Conservation (phyloP, 2,329 filamentous ascomycete genomes). For the Capronia americana region DNA sequence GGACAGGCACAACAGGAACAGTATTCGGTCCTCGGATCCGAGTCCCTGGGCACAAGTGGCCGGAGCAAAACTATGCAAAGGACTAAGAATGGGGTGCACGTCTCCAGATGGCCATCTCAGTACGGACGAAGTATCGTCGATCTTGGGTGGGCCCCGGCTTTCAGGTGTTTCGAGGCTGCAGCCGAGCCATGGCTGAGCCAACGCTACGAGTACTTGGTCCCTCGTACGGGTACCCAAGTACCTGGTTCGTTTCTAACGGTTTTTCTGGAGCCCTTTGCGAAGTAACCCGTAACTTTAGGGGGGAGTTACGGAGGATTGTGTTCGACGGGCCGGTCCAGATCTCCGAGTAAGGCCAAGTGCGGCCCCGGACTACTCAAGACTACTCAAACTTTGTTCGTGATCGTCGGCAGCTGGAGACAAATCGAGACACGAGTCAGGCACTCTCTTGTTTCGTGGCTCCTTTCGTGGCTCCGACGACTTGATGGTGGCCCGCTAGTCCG, state of each 20-base stretch:
- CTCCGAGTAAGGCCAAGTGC: conserved; percentile 13
- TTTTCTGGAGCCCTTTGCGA: conserved; percentile 14
- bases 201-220: conserved; percentile 11
- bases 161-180: conserved; percentile 18
- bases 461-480: conserved; percentile 16
- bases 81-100: neutral
- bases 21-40: no score
- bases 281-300: conserved; percentile 11
- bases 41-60: no score
- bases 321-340: conserved; percentile 17
- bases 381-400: conserved; percentile 17
- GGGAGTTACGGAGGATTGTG: conserved; percentile 12
- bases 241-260: conserved; percentile 16
- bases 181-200: conserved; percentile 16
- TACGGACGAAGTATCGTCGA: conserved; percentile 16
- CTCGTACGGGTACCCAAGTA: conserved; percentile 7
- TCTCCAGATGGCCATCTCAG: conserved; percentile 15
- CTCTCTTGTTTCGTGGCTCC: neutral
- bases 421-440: conserved; percentile 19
- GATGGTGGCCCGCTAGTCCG: conserved; percentile 14
- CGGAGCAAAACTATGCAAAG: no score
- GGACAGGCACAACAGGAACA: no score
- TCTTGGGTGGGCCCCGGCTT: conserved; percentile 15
- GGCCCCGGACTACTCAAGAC: conserved; percentile 14
- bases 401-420: conserved; percentile 17